Evolutionary conservation across 306 rosid species (phyloP), one percentile per base, ranked within the genome.

Genomic region (Boehmeria nivea): DNA sequence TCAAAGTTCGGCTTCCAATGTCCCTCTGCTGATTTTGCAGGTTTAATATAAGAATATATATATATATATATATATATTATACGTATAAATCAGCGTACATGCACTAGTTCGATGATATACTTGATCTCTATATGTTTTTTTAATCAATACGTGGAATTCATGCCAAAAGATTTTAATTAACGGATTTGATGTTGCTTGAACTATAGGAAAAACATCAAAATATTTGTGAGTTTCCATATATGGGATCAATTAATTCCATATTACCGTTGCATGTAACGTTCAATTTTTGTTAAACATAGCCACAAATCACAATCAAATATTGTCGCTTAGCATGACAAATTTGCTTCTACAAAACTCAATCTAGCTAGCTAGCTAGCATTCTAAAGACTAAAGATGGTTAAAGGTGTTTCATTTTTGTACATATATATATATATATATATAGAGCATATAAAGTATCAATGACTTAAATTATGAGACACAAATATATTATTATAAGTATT

Each of bases 1-100:
- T 38, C 54, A 33, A 57, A 56, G 49, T 39, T 57, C 20, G 15
- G 62, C 36, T 42, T 57, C 50, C 62, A 42, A 57, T 57, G 62
- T 54, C 26, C 20, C 44, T 1, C 26, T 20, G n/a, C n/a, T n/a
- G n/a, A n/a, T n/a, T n/a, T n/a, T n/a, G n/a, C n/a, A n/a, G n/a
- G n/a, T n/a, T n/a, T n/a, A n/a, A n/a, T n/a, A n/a, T n/a, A n/a
- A n/a, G n/a, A n/a, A n/a, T n/a, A n/a, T n/a, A n/a, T n/a, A n/a
- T n/a, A n/a, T n/a, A n/a, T n/a, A n/a, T n/a, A n/a, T n/a, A n/a
- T n/a, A n/a, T n/a, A n/a, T n/a, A n/a, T n/a, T n/a, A n/a, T n/a
- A n/a, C n/a, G n/a, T n/a, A n/a, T n/a, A n/a, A n/a, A n/a, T n/a
- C n/a, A n/a, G n/a, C n/a, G n/a, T n/a, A n/a, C n/a, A n/a, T n/a